Evolutionary conservation across 306 rosid species (phyloP), one percentile per base, ranked within the genome.

Genomic region (Vigna hirtella): DNA sequence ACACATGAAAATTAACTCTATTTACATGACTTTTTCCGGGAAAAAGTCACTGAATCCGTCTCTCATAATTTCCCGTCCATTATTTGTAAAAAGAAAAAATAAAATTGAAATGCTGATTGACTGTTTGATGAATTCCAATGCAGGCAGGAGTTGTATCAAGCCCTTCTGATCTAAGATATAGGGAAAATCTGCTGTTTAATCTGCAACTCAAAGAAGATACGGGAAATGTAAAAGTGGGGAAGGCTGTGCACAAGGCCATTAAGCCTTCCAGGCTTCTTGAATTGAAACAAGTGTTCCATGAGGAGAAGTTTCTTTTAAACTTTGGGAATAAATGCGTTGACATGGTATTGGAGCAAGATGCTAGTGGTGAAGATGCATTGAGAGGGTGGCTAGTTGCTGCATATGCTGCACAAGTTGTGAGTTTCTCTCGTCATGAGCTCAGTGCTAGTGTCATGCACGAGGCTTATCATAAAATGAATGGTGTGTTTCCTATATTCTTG

Each of bases 331-430:
- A 84, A 52, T 84, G 89, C 79, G 79, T 86, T 42, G 93, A 94
- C 92, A 90, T 92, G 97, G 84, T 92, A 50, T 75, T 94, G 88
- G 89, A 89, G 83, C 87, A 89, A 63, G 86, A 83, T 79, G 97
- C 98, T 32, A 87, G 81, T 5, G 98, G 95, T 13, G 97, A 94
- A 85, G 97, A 94, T 77, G 98, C 97, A 66, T 72, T 94, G 80
- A 88, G 97, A 79, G 98, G 98, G 63, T 94, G 97, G 97, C 89
- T 94, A 59, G 97, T 94, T 62, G 97, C 98, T 76, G 92, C 95
- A 55, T 92, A 88, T 79, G 87, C 97, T 38, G 79, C 85, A 51
- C 80, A 83, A 45, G 74, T 56, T 58, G 74, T 76, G 68, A 88
- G 57, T 73, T 82, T 85, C 61, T 83, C 86, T 74, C 80, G 22